Evolutionary conservation across 306 rosid species (phyloP).

Genomic region (Sechiopsis laciniata): DNA sequence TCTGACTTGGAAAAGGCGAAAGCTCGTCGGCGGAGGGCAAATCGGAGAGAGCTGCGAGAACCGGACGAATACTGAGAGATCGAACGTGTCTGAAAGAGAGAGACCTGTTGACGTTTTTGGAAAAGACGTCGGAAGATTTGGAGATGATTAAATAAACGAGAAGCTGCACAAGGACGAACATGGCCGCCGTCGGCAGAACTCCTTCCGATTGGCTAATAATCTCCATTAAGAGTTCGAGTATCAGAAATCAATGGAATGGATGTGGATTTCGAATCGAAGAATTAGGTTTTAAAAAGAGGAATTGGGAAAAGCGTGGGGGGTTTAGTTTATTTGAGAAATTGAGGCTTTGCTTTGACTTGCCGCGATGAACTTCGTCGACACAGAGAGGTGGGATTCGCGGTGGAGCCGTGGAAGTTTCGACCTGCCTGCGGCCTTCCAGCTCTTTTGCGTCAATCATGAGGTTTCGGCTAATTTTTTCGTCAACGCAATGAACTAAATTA

Average conservation of each 20-base stretch:
- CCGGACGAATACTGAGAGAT: slow-evolving; percentile 48
- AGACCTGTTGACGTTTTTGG: slow-evolving; percentile 19
- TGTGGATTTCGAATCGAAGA: not conserved
- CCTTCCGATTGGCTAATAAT: slow-evolving; percentile 31
- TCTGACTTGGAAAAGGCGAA: slow-evolving; percentile 36
- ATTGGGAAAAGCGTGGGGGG: slow-evolving; percentile 11
- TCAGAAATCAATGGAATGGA: not conserved
- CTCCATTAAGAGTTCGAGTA: slow-evolving; percentile 27
- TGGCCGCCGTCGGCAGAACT: slow-evolving; percentile 41
- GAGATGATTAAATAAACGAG: slow-evolving; percentile 52
- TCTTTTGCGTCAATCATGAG: not conserved
- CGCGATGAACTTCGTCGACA: not conserved
- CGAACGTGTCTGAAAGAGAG: slow-evolving; percentile 55
- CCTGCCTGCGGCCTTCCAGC: not conserved
- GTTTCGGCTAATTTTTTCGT: too few species aligned
- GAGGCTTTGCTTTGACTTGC: not conserved
- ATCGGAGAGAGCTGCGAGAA: slow-evolving; percentile 52
- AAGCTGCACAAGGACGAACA: slow-evolving; percentile 58
- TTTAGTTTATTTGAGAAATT: not conserved
- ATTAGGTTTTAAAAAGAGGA: not conserved
- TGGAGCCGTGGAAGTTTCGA: slow-evolving; percentile 18
- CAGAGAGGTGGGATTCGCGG: not conserved
- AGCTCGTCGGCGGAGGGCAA: slow-evolving; percentile 37
- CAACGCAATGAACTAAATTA: too few species aligned
- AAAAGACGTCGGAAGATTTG: slow-evolving; percentile 13